phyloP scores from a whole-genome alignment of 495 filamentous ascomycete species.

The Pseudevernia furfuracea region DNA sequence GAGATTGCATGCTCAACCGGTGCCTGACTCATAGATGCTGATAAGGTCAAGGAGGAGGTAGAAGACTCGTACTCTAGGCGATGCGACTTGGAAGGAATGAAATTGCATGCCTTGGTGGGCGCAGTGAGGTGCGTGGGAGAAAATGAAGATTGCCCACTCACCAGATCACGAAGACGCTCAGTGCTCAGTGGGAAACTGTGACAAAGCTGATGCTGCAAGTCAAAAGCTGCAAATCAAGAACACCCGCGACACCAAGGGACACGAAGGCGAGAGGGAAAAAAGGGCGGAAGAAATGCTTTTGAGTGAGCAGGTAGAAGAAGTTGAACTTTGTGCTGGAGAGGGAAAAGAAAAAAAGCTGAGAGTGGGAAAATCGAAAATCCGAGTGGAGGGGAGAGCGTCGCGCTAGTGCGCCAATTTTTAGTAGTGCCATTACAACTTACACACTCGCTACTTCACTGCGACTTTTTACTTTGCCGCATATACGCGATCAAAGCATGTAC shows the following conservation, averaged over 20 bases:
- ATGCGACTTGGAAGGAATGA: not conserved
- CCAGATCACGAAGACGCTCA: slow-evolving; percentile 28
- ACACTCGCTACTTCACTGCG: not conserved
- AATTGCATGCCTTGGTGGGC: slow-evolving; percentile 1
- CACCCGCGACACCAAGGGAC: slow-evolving; percentile 24
- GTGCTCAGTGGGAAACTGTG: not conserved
- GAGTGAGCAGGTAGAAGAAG: slow-evolving; percentile 10
- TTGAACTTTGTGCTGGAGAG: slow-evolving; percentile 1
- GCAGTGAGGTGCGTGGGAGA: slow-evolving; percentile 8
- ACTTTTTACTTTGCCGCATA: not conserved
- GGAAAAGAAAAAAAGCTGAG: slow-evolving; percentile 18
- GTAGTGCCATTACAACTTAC: too few species aligned
- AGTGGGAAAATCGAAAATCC: slow-evolving; percentile 16
- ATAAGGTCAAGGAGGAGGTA: not conserved
- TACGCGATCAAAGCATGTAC: not conserved
- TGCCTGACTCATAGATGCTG: not conserved
- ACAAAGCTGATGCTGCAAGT: slow-evolving; percentile 27
- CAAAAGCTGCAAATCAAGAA: slow-evolving; percentile 26
- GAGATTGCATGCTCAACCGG: not conserved
- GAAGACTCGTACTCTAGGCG: not conserved
- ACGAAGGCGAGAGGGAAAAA: slow-evolving; percentile 22
- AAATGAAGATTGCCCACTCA: slow-evolving; percentile 23
- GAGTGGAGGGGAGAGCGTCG: slow-evolving; percentile 4
- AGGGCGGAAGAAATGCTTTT: slow-evolving; percentile 22
- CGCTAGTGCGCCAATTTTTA: slow-evolving; percentile 17